These are phyloP conservation scores for Neoascochyta sp. DNA, from an alignment of 2,329 filamentous ascomycete genomes.

Conservation along the genomic window DNA sequence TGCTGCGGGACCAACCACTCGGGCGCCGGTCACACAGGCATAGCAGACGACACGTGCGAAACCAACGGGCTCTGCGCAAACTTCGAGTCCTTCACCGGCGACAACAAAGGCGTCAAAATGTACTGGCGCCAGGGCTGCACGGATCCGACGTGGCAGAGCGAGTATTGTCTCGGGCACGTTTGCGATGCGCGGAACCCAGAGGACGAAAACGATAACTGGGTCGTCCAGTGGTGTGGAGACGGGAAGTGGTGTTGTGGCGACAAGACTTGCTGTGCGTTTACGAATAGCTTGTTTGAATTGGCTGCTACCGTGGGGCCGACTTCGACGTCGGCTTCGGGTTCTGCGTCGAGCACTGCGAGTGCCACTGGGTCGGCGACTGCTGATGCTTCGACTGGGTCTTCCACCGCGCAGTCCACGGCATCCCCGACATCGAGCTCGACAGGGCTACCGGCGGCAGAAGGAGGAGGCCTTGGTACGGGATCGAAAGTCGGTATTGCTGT, in stretches of 20 bases:
- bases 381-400: background rate
- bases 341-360: background rate
- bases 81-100: constrained; percentile 7
- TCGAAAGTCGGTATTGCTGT: constrained; percentile 10
- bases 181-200: constrained; percentile 5
- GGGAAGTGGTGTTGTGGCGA: constrained; percentile 7
- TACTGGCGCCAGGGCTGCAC: constrained; percentile 16
- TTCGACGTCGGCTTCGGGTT: constrained; percentile 1
- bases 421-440: background rate
- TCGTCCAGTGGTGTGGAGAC: constrained; percentile 5
- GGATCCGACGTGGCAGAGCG: constrained; percentile 13
- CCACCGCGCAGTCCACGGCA: background rate
- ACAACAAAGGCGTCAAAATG: constrained; percentile 4
- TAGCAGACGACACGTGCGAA: constrained; percentile 11
- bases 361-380: background rate
- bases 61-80: constrained; percentile 13
- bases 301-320: constrained; percentile 4
- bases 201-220: constrained; percentile 5
- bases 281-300: constrained; percentile 1
- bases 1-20: constrained; percentile 11
- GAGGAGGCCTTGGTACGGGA: constrained; percentile 3
- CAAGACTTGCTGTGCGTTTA: constrained; percentile 3
- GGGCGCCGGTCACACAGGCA: constrained; percentile 4
- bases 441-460: background rate
- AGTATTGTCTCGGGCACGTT: constrained; percentile 10